Conservation (phyloP, 139 green algal genomes). For the Asterochloris erici region DNA sequence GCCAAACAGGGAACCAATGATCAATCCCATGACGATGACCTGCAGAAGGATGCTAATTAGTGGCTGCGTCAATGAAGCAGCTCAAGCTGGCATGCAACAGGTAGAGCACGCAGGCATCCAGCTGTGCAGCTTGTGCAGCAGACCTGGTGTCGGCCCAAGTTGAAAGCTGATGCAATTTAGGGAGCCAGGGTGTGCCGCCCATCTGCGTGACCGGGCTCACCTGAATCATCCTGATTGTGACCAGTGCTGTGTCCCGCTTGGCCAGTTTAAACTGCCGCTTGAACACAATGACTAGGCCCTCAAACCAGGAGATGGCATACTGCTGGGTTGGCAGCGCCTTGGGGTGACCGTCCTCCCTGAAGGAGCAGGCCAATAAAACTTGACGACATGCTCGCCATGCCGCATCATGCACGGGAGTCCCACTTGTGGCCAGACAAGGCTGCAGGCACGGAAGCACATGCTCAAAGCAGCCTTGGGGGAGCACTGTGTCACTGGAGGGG, state of each 20-base stretch:
- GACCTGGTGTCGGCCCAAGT: neutral
- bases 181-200: neutral
- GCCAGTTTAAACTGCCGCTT: slow-evolving; percentile 48
- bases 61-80: neutral
- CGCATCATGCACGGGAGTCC: neutral
- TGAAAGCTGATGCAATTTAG: neutral
- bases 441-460: too few species aligned
- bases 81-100: too few species aligned
- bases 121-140: neutral
- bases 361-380: neutral
- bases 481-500: too few species aligned
- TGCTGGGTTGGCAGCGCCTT: slow-evolving; percentile 29
- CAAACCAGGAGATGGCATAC: slow-evolving; percentile 37
- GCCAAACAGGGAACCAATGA: slow-evolving; percentile 50
- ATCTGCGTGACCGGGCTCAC: neutral
- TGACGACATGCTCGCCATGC: neutral
- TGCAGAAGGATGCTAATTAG: slow-evolving; percentile 16
- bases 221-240: slow-evolving; percentile 43
- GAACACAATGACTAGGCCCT: slow-evolving; percentile 27
- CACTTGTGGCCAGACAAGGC: too few species aligned
- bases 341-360: slow-evolving; percentile 29
- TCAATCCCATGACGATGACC: slow-evolving; percentile 43
- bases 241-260: slow-evolving; percentile 48
- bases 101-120: too few species aligned
- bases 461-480: too few species aligned